Base-by-base conservation (phyloP, 164 flowering plant genomes). In the Aristolochia californica region DNA sequence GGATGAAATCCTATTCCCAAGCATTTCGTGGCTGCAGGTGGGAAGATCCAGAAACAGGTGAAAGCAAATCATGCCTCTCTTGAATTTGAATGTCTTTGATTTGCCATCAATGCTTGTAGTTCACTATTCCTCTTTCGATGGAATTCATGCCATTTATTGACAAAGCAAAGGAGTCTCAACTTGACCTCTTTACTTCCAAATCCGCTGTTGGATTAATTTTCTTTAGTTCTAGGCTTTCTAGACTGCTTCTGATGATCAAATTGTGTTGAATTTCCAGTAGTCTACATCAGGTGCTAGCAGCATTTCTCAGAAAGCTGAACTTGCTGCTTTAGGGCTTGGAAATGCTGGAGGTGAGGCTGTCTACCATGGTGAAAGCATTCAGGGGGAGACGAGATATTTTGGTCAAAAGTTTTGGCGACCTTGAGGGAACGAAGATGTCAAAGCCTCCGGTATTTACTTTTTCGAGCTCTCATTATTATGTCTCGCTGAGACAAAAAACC, bases 1-100 rank as follows among this genome's bases (percentile, higher is more conserved):
- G n/a, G n/a, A n/a, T n/a, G n/a, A n/a, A n/a, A n/a, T n/a, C n/a
- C n/a, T n/a, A n/a, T n/a, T 63, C 96, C 97, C 20, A 84, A 79
- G 65, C 94, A 89, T 72, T 87, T 93, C 69, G 75, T 93, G 65
- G 54, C 87, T 18, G 97, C 97, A 22, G 87, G 94, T 64, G 76
- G 72, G 40, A 93, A 89, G 74, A 75, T 93, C 56, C 99, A 89
- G 70, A 89, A 96, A 69, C 98, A 93, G 95, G 98, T 89, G 77
- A 24, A 34, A 34, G 4, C 40, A 34, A 34, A 34, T 34, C 40
- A 4, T 18, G 25, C 50, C 57, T 18, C 38, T 17, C 4, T 28
- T 21, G 23, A 13, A n/a, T 11, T 53, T 27, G 40, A 20, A 22
- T 26, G 22, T 25, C 16, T 20, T 23, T 17, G 12, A 5, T 22